Conservation (phyloP, 2,329 filamentous ascomycete species). For the Clonostachys solani region DNA sequence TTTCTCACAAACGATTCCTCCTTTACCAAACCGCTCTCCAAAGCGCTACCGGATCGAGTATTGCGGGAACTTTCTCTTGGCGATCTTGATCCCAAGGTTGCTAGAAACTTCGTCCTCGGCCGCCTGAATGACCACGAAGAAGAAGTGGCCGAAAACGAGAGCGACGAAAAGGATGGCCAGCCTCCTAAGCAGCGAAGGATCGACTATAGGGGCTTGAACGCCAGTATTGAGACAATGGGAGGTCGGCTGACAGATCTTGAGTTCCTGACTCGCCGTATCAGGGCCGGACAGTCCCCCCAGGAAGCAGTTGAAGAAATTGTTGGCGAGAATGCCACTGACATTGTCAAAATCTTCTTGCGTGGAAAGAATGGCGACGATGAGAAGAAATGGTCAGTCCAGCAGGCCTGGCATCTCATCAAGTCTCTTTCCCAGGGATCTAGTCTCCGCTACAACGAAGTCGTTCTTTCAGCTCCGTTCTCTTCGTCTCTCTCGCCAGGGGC, state of each 20-base stretch:
- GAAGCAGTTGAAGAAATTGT: conserved; percentile 85
- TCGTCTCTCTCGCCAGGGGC: conserved; percentile 41
- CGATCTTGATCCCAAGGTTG: conserved; percentile 81
- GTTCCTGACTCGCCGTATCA: conserved; percentile 85
- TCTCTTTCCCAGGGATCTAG: conserved; percentile 63
- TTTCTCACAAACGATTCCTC: conserved; percentile 89
- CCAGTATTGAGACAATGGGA: conserved; percentile 76
- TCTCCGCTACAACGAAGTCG: conserved; percentile 80
- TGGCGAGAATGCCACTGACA: conserved; percentile 82
- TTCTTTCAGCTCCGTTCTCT: conserved; percentile 73
- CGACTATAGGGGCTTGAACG: conserved; percentile 69
- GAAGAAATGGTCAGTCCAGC: conserved; percentile 73
- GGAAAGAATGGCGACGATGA: conserved; percentile 43
- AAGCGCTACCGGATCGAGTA: conserved; percentile 84
- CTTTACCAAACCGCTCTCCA: conserved; percentile 82
- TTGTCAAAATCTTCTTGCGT: conserved; percentile 88
- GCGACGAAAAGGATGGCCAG: conserved; percentile 14
- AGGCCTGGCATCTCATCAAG: conserved; percentile 88
- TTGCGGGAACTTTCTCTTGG: conserved; percentile 83
- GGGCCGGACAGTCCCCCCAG: conserved; percentile 77
- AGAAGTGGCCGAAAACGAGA: conserved; percentile 23
- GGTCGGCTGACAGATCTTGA: conserved; percentile 95
- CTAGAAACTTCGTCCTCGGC: conserved; percentile 84
- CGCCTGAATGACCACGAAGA: conserved; percentile 54
- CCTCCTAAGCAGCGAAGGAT: conserved; percentile 17